Percentiles rank a stretch among this genome's conserved stretches.
Evolutionary conservation across 768 basidiomycete genomes (phyloP).

Genomic region (Sutorius australiensis): DNA sequence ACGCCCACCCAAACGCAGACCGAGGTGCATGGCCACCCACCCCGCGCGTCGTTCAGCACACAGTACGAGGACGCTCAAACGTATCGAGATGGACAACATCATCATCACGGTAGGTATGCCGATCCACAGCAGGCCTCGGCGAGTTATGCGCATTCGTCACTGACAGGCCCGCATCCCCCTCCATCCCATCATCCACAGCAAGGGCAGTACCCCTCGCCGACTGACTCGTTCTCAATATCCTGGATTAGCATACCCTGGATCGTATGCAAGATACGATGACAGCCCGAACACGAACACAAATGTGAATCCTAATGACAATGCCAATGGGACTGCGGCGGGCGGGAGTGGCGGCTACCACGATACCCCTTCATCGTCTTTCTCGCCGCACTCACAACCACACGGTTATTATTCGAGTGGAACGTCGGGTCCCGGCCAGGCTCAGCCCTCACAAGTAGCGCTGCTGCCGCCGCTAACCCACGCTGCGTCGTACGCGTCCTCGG

Average conservation of each 20-base stretch:
- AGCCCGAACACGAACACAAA: slow-evolving; percentile 22
- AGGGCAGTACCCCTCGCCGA: slow-evolving; percentile 25
- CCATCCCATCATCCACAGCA: slow-evolving; percentile 23
- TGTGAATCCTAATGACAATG: slow-evolving; percentile 5
- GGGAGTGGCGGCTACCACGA: slow-evolving; percentile 26
- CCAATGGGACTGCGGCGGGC: slow-evolving; percentile 8
- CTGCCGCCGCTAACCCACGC: slow-evolving; percentile 20
- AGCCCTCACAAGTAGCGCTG: slow-evolving; percentile 17
- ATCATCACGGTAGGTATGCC: slow-evolving; percentile 19
- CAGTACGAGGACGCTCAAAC: slow-evolving; percentile 26
- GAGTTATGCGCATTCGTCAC: slow-evolving; percentile 16
- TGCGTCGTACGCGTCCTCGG: slow-evolving; percentile 21
- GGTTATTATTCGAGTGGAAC: slow-evolving; percentile 20
- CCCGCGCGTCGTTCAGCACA: slow-evolving; percentile 19
- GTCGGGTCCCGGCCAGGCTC: slow-evolving; percentile 14
- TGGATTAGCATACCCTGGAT: slow-evolving; percentile 20
- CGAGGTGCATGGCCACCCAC: slow-evolving; percentile 17
- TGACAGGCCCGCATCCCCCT: slow-evolving; percentile 21
- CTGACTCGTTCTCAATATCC: slow-evolving; percentile 26
- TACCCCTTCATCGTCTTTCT: slow-evolving; percentile 17
- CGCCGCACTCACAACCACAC: slow-evolving; percentile 20
- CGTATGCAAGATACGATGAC: slow-evolving; percentile 30
- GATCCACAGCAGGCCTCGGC: slow-evolving; percentile 20
- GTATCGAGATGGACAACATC: slow-evolving; percentile 26
- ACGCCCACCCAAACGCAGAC: slow-evolving; percentile 16